Evolutionary conservation across 2,329 filamentous ascomycete genomes (phyloP).

Genomic region (Didymella sp.): DNA sequence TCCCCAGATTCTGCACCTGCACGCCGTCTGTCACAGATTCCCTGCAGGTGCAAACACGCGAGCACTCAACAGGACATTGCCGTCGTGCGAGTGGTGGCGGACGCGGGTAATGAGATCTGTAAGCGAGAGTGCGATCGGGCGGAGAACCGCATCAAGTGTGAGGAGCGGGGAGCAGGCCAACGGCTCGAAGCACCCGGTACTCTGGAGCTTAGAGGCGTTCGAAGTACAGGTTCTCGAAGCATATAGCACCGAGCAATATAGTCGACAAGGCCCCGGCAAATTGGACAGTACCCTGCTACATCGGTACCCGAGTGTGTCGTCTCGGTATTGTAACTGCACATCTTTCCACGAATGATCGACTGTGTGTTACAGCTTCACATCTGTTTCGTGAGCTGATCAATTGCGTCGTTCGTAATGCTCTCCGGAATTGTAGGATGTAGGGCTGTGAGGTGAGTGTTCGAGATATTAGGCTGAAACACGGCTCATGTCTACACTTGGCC

Average conservation of each 20-base stretch:
- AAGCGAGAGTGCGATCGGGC: constrained; percentile 1
- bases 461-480: constrained; percentile 37
- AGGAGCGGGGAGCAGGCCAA: not conserved
- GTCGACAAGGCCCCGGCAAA: constrained; percentile 1
- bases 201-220: not conserved
- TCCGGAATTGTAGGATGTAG: constrained; percentile 22
- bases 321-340: not conserved
- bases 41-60: constrained; percentile 15
- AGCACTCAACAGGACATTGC: constrained; percentile 14
- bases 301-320: not conserved
- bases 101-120: constrained; percentile 9
- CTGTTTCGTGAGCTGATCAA: constrained; percentile 7
- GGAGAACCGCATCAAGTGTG: constrained; percentile 3
- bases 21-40: constrained; percentile 23
- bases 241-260: constrained; percentile 8
- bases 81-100: constrained; percentile 21
- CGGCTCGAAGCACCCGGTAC: not conserved
- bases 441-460: constrained; percentile 28
- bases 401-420: not conserved
- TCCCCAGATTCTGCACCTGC: constrained; percentile 30
- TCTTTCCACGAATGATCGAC: constrained; percentile 8
- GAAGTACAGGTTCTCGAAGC: constrained; percentile 3
- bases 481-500: constrained; percentile 1
- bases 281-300: constrained; percentile 4
- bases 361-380: not conserved